phyloP scores from a whole-genome alignment of 2,329 filamentous ascomycete species.

The Thielaviopsis populi region DNA sequence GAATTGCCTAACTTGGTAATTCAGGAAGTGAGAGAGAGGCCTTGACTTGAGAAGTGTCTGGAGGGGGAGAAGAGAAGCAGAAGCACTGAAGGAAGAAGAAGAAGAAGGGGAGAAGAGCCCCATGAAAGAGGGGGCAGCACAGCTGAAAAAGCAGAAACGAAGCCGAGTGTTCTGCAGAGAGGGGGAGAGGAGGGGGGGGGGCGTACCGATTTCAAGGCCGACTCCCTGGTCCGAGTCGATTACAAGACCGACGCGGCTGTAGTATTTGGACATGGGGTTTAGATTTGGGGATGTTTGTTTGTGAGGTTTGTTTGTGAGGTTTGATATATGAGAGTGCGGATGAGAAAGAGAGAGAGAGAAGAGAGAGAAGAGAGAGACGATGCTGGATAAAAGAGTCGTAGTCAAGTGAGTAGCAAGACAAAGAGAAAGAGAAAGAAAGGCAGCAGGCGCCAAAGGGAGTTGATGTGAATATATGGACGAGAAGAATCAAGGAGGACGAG shows the following conservation, averaged over 20 bases:
- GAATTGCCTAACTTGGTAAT: constrained; percentile 1
- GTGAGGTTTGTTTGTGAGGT: not conserved
- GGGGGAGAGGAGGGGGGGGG: not conserved
- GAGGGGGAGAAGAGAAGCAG: not conserved
- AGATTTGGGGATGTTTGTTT: not conserved
- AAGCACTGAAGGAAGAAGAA: not conserved
- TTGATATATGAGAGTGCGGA: not conserved
- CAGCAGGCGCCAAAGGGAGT: not conserved
- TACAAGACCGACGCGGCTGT: constrained; percentile 6
- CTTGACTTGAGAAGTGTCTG: not conserved
- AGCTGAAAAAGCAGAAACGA: not conserved
- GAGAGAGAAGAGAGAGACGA: not conserved
- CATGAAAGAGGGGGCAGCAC: not conserved
- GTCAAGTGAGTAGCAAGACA: not conserved
- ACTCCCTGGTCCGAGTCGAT: not conserved
- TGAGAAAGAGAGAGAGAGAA: not conserved
- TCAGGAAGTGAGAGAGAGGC: not conserved
- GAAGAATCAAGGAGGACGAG: not conserved
- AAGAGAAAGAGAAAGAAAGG: not conserved
- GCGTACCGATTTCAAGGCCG: constrained; percentile 6
- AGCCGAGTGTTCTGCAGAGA: not conserved
- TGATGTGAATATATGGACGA: constrained; percentile 5
- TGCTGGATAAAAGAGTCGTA: not conserved
- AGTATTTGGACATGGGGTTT: not conserved
- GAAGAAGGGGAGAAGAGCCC: not conserved